A percentile compares a stretch with the other conserved stretches of the same genome.
These are phyloP conservation scores for Geotrichum bryndzae DNA, from an alignment of 1,139 yeast genomes.

Conservation along the genomic window DNA sequence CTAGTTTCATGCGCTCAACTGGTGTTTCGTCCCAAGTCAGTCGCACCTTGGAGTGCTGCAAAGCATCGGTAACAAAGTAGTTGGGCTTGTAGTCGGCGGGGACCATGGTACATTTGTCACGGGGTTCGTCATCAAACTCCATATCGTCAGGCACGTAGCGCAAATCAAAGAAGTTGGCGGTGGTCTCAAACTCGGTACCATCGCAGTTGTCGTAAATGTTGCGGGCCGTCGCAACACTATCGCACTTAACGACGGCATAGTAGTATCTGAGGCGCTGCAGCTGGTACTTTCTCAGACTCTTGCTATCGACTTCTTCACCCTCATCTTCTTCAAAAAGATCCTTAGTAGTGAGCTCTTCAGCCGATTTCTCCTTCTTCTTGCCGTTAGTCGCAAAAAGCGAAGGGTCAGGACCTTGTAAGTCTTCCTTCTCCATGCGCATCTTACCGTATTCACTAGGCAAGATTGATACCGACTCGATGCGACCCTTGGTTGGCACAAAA, in stretches of 20 bases:
- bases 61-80: slow-evolving; percentile 80
- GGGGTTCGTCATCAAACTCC: slow-evolving; percentile 68
- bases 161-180: slow-evolving; percentile 89
- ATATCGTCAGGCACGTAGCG: slow-evolving; percentile 89
- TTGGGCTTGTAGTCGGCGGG: slow-evolving; percentile 81
- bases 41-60: slow-evolving; percentile 88
- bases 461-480: slow-evolving; percentile 63
- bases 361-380: slow-evolving; percentile 37
- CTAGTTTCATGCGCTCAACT: slow-evolving; percentile 71
- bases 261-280: slow-evolving; percentile 83
- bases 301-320: slow-evolving; percentile 45
- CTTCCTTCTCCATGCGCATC: slow-evolving; percentile 85
- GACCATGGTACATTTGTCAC: slow-evolving; percentile 63
- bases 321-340: slow-evolving; percentile 33
- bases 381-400: slow-evolving; percentile 56
- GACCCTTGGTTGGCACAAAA: slow-evolving; percentile 75
- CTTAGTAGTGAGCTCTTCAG: slow-evolving; percentile 29
- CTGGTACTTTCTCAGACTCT: slow-evolving; percentile 56
- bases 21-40: slow-evolving; percentile 99
- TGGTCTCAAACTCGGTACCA: slow-evolving; percentile 92
- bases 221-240: slow-evolving; percentile 63
- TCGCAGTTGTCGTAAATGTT: slow-evolving; percentile 80
- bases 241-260: slow-evolving; percentile 90
- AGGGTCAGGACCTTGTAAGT: slow-evolving; percentile 85
- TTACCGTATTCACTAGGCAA: slow-evolving; percentile 93